phyloP scores from a whole-genome alignment of 2,329 filamentous ascomycete genomes.

The Penicillium sp. region DNA sequence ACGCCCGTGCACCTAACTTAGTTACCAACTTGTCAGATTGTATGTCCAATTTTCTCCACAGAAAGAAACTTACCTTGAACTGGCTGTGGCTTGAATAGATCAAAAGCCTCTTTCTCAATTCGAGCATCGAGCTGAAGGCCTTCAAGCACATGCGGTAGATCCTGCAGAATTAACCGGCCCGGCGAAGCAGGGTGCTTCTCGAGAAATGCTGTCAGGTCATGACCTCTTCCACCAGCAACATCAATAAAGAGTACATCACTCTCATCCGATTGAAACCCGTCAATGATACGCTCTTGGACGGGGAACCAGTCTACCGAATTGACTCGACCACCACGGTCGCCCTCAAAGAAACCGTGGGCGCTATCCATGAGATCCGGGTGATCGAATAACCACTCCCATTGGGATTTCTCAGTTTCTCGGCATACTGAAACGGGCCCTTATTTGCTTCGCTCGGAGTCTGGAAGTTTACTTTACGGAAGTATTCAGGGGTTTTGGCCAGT shows the following conservation, averaged over 20 bases:
- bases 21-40: too few relatives aligned
- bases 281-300: slow-evolving; percentile 25
- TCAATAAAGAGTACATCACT: slow-evolving; percentile 26
- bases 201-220: slow-evolving; percentile 13
- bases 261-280: slow-evolving; percentile 8
- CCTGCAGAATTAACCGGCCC: slow-evolving; percentile 18
- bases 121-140: background rate
- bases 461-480: background rate
- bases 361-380: slow-evolving; percentile 11
- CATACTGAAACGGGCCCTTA: slow-evolving; percentile 25
- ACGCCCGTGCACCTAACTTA: slow-evolving; percentile 40
- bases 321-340: slow-evolving; percentile 12
- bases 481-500: slow-evolving; percentile 12
- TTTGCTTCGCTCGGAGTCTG: background rate
- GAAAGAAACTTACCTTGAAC: slow-evolving; percentile 13
- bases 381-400: slow-evolving; percentile 21
- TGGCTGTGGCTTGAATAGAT: slow-evolving; percentile 18
- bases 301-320: slow-evolving; percentile 30
- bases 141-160: slow-evolving; percentile 16
- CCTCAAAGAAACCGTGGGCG: slow-evolving; percentile 31
- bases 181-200: slow-evolving; percentile 5
- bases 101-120: slow-evolving; percentile 4
- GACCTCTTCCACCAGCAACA: slow-evolving; percentile 23
- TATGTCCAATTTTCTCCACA: too few relatives aligned
- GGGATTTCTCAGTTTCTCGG: slow-evolving; percentile 13